Percentiles rank a stretch among this genome's conserved stretches.
phyloP scores from a whole-genome alignment of 2,329 filamentous ascomycete species.

The Aureobasidium uvarum region DNA sequence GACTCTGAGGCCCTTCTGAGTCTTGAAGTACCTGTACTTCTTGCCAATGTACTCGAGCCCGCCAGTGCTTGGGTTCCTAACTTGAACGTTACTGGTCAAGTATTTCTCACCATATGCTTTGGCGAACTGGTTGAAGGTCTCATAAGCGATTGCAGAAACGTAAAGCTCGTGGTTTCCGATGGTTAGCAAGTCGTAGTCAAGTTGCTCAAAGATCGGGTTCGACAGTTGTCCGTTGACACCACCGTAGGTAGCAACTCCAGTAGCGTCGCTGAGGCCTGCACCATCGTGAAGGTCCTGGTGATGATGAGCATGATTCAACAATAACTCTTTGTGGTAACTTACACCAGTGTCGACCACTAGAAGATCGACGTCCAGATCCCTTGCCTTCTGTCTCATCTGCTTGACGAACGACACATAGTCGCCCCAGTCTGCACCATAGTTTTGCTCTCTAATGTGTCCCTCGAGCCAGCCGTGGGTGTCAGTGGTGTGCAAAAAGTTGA shows the following conservation, averaged over 20 bases:
- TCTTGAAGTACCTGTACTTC: slow-evolving; percentile 53
- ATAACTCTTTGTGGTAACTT: background rate
- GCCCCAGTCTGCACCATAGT: slow-evolving; percentile 66
- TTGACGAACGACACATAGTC: slow-evolving; percentile 62
- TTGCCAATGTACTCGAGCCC: slow-evolving; percentile 49
- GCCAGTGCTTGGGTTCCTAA: slow-evolving; percentile 46
- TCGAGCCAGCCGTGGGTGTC: slow-evolving; percentile 55
- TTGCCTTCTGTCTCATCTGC: slow-evolving; percentile 60
- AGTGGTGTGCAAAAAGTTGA: slow-evolving; percentile 66
- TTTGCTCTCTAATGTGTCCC: slow-evolving; percentile 54
- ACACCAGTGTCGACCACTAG: slow-evolving; percentile 59
- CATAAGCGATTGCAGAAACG: slow-evolving; percentile 60
- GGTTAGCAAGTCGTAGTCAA: slow-evolving; percentile 56
- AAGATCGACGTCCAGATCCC: slow-evolving; percentile 57
- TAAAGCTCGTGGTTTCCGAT: slow-evolving; percentile 67
- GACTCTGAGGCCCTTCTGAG: slow-evolving; percentile 49
- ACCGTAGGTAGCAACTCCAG: slow-evolving; percentile 32
- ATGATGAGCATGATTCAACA: background rate
- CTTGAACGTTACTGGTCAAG: slow-evolving; percentile 55
- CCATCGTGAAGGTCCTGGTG: slow-evolving; percentile 61
- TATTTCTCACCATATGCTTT: slow-evolving; percentile 57
- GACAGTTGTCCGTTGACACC: slow-evolving; percentile 56
- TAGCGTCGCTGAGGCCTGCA: slow-evolving; percentile 61
- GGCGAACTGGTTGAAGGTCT: slow-evolving; percentile 60
- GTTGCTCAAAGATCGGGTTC: slow-evolving; percentile 52